Evolutionary conservation across 257 asterid species (phyloP).

Genomic region (Mitragyna speciosa): DNA sequence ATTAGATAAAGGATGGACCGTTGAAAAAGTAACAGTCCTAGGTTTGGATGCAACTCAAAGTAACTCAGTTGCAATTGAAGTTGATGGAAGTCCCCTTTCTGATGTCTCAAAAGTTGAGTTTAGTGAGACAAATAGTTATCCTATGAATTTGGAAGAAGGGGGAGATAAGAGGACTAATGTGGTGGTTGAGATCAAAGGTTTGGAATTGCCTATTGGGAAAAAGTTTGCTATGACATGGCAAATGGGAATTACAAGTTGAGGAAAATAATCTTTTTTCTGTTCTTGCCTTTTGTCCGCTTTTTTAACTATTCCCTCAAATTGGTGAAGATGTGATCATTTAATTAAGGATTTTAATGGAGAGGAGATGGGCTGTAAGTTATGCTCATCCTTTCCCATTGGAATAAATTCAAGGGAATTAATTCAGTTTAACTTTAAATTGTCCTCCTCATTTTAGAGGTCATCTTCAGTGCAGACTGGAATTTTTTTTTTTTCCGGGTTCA

Average conservation of each 20-base stretch:
- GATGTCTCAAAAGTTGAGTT: constrained; percentile 47
- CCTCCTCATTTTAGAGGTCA: background rate
- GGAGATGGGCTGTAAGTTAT: constrained; percentile 14
- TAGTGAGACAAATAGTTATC: constrained; percentile 23
- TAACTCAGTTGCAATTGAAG: constrained; percentile 41
- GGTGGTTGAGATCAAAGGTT: constrained; percentile 75
- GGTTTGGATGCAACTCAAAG: constrained; percentile 52
- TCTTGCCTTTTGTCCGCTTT: background rate
- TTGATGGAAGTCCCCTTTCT: constrained; percentile 40
- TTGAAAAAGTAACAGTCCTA: constrained; percentile 69
- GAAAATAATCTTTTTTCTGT: background rate
- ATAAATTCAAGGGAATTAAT: background rate
- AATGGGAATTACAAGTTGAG: constrained; percentile 52
- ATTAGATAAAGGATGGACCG: constrained; percentile 60
- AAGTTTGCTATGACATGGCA: constrained; percentile 78
- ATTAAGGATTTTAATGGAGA: constrained; percentile 14
- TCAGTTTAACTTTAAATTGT: background rate
- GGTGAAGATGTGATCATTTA: constrained; percentile 2
- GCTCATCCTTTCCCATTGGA: constrained; percentile 36
- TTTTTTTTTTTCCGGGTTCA: no score
- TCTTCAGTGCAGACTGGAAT: background rate
- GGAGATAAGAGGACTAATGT: constrained; percentile 48
- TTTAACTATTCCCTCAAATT: background rate
- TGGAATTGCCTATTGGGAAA: constrained; percentile 73
- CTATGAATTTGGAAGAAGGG: constrained; percentile 33